phyloP scores from a whole-genome alignment of 345 rosid genomes.

The Dimocarpus longan region DNA sequence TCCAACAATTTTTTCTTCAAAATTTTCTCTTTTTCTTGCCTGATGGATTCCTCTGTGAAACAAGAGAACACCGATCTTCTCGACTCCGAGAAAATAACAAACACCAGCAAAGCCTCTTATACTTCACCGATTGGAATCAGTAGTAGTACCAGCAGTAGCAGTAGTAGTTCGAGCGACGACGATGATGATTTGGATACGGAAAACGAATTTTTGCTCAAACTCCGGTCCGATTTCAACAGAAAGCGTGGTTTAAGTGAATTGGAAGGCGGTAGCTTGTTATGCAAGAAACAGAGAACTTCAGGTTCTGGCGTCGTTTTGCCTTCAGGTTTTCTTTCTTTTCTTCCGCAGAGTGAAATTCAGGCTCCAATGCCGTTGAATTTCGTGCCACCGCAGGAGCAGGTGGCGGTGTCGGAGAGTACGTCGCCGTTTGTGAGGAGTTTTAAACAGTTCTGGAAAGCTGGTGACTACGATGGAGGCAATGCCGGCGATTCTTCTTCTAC shows the following conservation, averaged over 20 bases:
- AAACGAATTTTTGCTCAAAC: background rate
- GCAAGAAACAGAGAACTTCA: conserved; percentile 31
- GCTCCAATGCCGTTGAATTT: conserved; percentile 12
- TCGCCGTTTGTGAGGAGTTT: conserved; percentile 27
- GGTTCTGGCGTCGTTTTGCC: background rate
- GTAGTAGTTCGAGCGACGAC: conserved; percentile 1
- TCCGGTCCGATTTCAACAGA: background rate
- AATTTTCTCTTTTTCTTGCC: background rate
- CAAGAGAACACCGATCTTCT: background rate
- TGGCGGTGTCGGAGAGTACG: background rate
- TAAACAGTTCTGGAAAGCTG: conserved; percentile 71
- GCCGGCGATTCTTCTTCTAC: conserved; percentile 23
- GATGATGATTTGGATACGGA: background rate
- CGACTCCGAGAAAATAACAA: background rate
- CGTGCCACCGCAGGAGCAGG: conserved; percentile 13
- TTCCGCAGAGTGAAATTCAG: background rate
- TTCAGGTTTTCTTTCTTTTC: conserved; percentile 2
- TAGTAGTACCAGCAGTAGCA: background rate
- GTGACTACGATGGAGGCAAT: conserved; percentile 47
- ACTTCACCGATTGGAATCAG: background rate
- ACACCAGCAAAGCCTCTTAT: background rate
- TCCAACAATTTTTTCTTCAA: background rate
- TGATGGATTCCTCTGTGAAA: background rate
- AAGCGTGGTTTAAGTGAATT: conserved; percentile 13
- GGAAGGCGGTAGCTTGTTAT: background rate